Evolutionary conservation across 805 yeast genomes (phyloP), one percentile per base, ranked within the genome.

Genomic region (Wickerhamiella sergipiensis): DNA sequence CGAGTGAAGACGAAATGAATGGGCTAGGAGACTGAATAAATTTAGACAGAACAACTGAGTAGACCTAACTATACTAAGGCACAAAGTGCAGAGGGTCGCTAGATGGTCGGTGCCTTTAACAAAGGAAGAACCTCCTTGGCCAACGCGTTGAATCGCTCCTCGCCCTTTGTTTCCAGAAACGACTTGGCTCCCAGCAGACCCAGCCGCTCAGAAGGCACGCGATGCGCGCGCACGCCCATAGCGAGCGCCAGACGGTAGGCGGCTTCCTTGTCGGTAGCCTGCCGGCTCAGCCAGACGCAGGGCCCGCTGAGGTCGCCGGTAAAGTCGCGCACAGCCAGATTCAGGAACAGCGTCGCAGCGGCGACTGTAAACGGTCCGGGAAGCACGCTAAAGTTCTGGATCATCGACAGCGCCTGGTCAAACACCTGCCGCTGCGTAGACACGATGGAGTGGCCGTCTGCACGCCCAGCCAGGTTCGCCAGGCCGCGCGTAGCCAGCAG

Each of bases 401-500:
- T 40, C 50, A 59, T 54, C 18, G 55, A 43, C 55, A 65, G 50
- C 48, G 71, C 60, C 56, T 64, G 53, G 54, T 60, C 48, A 50
- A 62, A 46, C 54, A 67, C 54, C 47, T 60, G 50, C 2, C 62
- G 54, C 19, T 56, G 45, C 44, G 52, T 36, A 13, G 47, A 40
- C 23, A 61, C 55, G 2, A 63, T 46, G 39, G 55, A 58, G n/a
- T 56, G 50, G 8, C 62, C 65, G 6, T 53, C 58, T 21, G 64
- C 22, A 15, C 61, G 61, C 3, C 67, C 63, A 61, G 80, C 75
- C 21, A 78, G 64, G 60, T 83, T 83, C n/a, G 68, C 74, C 46
- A 83, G 56, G 4, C 75, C 65, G 49, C 89, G 73, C 6, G 77
- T 61, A 0, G 83, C 74, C 69, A 83, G 72, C 74, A 82, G 75